phyloP scores from a whole-genome alignment of 805 yeast species.

The Millerozyma miso region DNA sequence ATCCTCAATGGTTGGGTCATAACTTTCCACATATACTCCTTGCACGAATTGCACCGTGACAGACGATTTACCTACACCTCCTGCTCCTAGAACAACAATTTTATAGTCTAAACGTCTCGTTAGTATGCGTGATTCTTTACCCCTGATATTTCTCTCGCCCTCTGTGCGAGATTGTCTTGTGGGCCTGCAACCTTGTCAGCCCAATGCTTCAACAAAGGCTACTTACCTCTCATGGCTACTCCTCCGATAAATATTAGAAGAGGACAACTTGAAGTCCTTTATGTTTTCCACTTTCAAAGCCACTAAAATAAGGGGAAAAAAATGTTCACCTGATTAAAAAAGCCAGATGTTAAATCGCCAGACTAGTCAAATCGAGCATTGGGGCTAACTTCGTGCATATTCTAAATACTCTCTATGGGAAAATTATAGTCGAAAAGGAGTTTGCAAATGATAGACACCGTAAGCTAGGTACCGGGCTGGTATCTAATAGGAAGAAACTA shows the following conservation, averaged over 20 bases:
- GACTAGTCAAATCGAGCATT: too few species aligned
- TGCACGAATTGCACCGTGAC: slow-evolving; percentile 89
- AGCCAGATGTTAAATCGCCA: neutral
- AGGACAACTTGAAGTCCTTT: neutral
- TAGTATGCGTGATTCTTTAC: slow-evolving; percentile 1
- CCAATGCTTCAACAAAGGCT: neutral
- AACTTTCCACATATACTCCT: slow-evolving; percentile 82
- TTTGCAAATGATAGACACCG: too few species aligned
- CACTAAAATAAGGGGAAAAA: neutral
- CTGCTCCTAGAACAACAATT: slow-evolving; percentile 90
- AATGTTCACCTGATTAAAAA: neutral
- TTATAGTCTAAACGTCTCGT: slow-evolving; percentile 61
- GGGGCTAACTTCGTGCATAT: too few species aligned
- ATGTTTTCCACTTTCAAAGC: neutral
- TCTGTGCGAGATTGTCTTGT: too few species aligned
- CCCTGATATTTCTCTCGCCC: too few species aligned
- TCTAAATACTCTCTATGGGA: too few species aligned
- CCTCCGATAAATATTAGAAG: neutral
- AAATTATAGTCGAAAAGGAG: too few species aligned
- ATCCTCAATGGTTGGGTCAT: slow-evolving; percentile 97
- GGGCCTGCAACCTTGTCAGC: neutral
- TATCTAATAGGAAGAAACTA: too few species aligned
- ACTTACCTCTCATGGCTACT: neutral
- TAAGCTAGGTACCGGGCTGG: too few species aligned
- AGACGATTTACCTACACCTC: slow-evolving; percentile 96